Conservation (phyloP, 139 green algal genomes). For the Chlorella sp. region DNA sequence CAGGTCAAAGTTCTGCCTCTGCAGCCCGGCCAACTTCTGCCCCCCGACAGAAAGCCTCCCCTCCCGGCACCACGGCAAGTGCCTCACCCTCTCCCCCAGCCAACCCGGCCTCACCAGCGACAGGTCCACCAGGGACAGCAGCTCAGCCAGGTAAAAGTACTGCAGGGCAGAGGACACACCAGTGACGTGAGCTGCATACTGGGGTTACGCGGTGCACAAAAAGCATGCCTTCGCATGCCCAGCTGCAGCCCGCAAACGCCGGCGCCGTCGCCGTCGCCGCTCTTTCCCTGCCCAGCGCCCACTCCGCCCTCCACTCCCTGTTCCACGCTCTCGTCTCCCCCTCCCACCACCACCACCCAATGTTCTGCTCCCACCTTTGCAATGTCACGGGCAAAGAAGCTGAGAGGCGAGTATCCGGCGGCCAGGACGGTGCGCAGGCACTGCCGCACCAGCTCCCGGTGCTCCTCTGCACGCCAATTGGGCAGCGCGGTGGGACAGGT, state of each 20-base stretch:
- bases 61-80: background rate
- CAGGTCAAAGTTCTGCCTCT: background rate
- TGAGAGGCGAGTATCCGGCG: slow-evolving; percentile 73
- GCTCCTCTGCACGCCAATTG: slow-evolving; percentile 67
- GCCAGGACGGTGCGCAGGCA: slow-evolving; percentile 66
- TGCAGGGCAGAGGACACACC: background rate
- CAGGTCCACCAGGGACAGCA: slow-evolving; percentile 77
- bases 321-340: too few relatives aligned
- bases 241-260: too few relatives aligned
- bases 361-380: background rate
- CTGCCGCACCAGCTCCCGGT: slow-evolving; percentile 76
- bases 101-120: slow-evolving; percentile 53
- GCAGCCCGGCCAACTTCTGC: background rate
- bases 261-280: too few relatives aligned
- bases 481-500: background rate
- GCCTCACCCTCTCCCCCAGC: background rate
- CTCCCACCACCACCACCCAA: too few relatives aligned
- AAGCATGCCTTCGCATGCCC: too few relatives aligned
- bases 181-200: too few relatives aligned
- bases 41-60: background rate
- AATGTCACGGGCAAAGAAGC: slow-evolving; percentile 60
- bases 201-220: too few relatives aligned
- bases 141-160: slow-evolving; percentile 77
- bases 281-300: too few relatives aligned
- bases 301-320: too few relatives aligned